Conservation (phyloP, 495 filamentous ascomycete genomes). For the Articulospora tetracladia region DNA sequence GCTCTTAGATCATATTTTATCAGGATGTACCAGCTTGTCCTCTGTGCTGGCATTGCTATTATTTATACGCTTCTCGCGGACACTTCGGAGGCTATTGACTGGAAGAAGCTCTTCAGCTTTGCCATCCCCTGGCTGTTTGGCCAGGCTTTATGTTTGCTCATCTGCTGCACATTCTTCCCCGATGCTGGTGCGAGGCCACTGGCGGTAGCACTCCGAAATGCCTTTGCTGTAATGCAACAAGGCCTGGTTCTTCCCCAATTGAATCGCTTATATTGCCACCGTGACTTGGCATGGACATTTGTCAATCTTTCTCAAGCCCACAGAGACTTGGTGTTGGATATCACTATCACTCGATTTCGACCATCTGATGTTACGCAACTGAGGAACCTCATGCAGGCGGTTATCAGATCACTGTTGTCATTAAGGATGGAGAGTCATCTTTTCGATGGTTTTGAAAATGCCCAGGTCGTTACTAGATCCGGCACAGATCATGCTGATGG, state of each 20-base stretch:
- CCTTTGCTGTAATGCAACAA: constrained; percentile 38
- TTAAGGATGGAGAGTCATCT: constrained; percentile 41
- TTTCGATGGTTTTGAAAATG: constrained; percentile 26
- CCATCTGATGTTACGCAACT: constrained; percentile 42
- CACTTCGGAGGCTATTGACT: constrained; percentile 35
- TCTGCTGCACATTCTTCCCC: constrained; percentile 43
- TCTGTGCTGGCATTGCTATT: constrained; percentile 51
- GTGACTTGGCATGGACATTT: constrained; percentile 41
- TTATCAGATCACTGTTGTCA: constrained; percentile 43
- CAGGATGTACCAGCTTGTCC: constrained; percentile 47
- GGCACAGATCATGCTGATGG: too few relatives aligned
- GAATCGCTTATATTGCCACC: constrained; percentile 32
- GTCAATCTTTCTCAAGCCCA: constrained; percentile 52
- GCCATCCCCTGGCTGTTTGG: constrained; percentile 54
- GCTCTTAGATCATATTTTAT: constrained; percentile 50
- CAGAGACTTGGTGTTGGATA: constrained; percentile 50
- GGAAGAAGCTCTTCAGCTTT: constrained; percentile 46
- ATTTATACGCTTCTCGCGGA: constrained; percentile 49
- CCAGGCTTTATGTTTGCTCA: constrained; percentile 43
- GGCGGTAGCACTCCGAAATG: constrained; percentile 39
- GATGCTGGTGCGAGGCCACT: constrained; percentile 50
- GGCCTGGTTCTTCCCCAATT: constrained; percentile 40
- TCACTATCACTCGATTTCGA: constrained; percentile 43
- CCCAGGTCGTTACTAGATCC: neutral
- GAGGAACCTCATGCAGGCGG: constrained; percentile 49